A percentile compares a stretch with the other conserved stretches of the same genome.
These are phyloP conservation scores for Astrothelium macrocarpum DNA, from an alignment of 495 filamentous ascomycete species.

Conservation along the genomic window DNA sequence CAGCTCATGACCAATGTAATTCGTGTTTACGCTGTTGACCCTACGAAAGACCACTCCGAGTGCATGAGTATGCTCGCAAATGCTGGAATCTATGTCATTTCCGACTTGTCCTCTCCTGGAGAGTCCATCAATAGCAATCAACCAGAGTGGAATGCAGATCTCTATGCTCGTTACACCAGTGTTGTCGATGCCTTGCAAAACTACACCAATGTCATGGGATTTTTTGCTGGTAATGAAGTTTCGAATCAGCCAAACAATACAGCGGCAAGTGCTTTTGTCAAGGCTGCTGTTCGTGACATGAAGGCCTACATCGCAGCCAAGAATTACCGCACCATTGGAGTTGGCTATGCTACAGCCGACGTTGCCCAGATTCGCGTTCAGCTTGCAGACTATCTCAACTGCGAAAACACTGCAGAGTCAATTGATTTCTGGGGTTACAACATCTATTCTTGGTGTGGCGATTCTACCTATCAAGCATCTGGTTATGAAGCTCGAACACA, in stretches of 20 bases:
- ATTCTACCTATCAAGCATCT: slow-evolving; percentile 60
- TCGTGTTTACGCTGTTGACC: slow-evolving; percentile 87
- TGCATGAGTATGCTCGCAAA: slow-evolving; percentile 79
- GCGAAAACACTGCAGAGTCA: slow-evolving; percentile 49
- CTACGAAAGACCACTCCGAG: slow-evolving; percentile 60
- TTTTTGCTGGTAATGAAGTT: slow-evolving; percentile 97
- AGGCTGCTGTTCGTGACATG: slow-evolving; percentile 89
- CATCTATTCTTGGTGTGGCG: slow-evolving; percentile 96
- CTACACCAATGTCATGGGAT: slow-evolving; percentile 84
- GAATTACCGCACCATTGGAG: slow-evolving; percentile 68
- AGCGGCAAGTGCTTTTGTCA: slow-evolving; percentile 79
- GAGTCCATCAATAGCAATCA: slow-evolving; percentile 74
- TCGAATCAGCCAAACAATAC: slow-evolving; percentile 79
- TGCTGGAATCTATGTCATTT: slow-evolving; percentile 89
- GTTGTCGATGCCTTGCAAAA: slow-evolving; percentile 71
- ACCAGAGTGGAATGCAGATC: slow-evolving; percentile 62
- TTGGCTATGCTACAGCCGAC: slow-evolving; percentile 94
- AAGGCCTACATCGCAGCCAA: slow-evolving; percentile 82
- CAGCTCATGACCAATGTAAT: slow-evolving; percentile 79
- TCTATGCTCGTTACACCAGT: slow-evolving; percentile 69
- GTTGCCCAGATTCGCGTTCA: slow-evolving; percentile 65
- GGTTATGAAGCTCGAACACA: slow-evolving; percentile 69
- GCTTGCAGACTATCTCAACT: slow-evolving; percentile 90
- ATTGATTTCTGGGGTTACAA: slow-evolving; percentile 99
- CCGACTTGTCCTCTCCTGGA: slow-evolving; percentile 72